Base-by-base conservation (phyloP, 768 basidiomycete species). In the Tricholoma furcatifolium region DNA sequence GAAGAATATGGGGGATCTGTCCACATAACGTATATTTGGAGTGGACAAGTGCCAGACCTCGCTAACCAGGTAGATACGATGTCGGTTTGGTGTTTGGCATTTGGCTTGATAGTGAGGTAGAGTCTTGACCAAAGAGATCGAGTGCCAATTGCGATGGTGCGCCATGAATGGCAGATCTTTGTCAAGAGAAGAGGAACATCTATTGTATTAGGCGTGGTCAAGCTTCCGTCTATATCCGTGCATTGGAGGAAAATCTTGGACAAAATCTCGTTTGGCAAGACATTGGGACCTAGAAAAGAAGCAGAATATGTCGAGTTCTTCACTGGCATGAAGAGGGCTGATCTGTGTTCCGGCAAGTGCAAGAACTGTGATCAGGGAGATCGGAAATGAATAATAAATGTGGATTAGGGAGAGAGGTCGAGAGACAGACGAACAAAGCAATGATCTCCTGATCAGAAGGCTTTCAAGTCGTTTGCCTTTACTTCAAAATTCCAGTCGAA, bases 231-330 rank as follows among this genome's bases (percentile, higher is more conserved):
- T 51, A 59, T 55, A 51, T 70, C 68, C 21, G 68, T 65, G 57
- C 70, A 70, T 36, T 71, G 65, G n/a, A 74, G 63, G 55, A 75
- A 75, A 51, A 75, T 73, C 55, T 73, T 70, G 20, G 74, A 75
- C 20, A 75, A 57, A 21, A 74, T 64, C 62, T 75, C 74, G 46
- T 67, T 65, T 23, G 74, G 74, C 40, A 75, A 50, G 11, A 39
- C 30, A 49, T 39, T 45, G 15, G 53, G 31, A 35, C 52, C 55
- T 41, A 48, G 41, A 43, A 44, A 27, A 52, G 47, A 56, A 47
- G 56, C 51, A 43, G 44, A 10, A 35, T 32, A 35, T 32, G 24
- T n/a, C 39, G 12, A 34, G 47, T 53, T 48, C 27, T 47, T 27
- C 27, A 27, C 27, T 3, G 27, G 47, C 55, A 59, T 59, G 43